Evolutionary conservation across 2,329 filamentous ascomycete genomes (phyloP), one percentile per base, ranked within the genome.

Genomic region (Teratosphaeria zuluensis): DNA sequence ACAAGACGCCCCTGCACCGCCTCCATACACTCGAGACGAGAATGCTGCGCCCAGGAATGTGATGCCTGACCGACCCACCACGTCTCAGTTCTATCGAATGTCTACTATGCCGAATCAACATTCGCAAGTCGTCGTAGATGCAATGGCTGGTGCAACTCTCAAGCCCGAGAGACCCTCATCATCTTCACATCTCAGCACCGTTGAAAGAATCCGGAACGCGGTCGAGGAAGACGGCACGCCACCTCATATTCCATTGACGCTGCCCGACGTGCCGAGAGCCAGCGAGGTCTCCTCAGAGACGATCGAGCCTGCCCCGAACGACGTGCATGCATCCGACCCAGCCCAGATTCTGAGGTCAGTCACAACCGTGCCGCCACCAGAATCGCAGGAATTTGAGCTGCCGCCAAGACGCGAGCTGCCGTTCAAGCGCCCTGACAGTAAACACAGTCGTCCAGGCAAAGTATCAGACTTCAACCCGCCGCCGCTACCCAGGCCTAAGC

Each of bases 361-460:
- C 56, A 32, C 59, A 38, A 56, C 62, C 46, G 33, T 56, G 56
- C n/a, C 35, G 55, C 16, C 66, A 31, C 56, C 59, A 35, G 53
- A 61, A 16, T 16, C 42, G 28, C 38, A 62, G 11, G 62, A 67
- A 28, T 58, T 63, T 53, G 62, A 62, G 16, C 57, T 66, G 11
- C 64, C 61, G 30, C 64, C 63, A 33, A 53, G 58, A 33, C 64
- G 74, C 54, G 73, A 76, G 60, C 68, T 76, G 19, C 74, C 74
- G 3, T 77, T 77, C 61, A 64, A 68, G 42, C 68, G 72, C 7
- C 63, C 69, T n/a, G 70, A 69, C 59, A 65, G 42, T 69, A 69
- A 54, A 62, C 66, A 38, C 64, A 63, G 56, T 21, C 51, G 51
- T 28, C 4, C 42, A 6, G 19, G 42, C 16, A 62, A 58, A 35